Base-by-base conservation (phyloP, 176 grass and related monocot genomes). In the Zoysia japonica region DNA sequence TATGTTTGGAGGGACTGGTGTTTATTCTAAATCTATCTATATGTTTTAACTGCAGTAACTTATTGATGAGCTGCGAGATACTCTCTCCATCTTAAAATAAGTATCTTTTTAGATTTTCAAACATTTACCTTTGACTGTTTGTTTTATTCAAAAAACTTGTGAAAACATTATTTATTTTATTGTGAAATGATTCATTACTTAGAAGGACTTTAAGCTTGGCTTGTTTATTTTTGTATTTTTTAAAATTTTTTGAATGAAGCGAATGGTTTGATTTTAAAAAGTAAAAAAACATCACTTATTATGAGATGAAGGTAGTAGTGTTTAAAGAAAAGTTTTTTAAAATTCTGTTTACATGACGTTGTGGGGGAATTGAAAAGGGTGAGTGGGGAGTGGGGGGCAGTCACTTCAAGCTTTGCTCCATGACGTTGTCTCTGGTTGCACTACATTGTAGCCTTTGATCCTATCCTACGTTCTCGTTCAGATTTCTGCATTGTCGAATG, bases 11-110 rank as follows among this genome's bases (percentile, higher is more conserved):
- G 46, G 55, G 9, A 40, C 52, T 79, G 28, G 8, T 64, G 28
- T 61, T 41, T 74, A 54, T 80, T 55, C 11, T 20, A 76, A 5
- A 5, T 79, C 38, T 64, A 9, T 63, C 52, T 79, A 11, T 76
- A 70, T 28, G 53, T 88, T 52, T 20, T 63, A 36, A 70, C 54
- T 15, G n/a, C 7, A 13, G 10, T 55, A 13, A 53, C n/a, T 28
- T 60, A 7, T 28, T 60, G 19, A 9, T 19, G 7, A 9, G 7
- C 7, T 60, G 7, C n/a, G 45, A 47, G 28, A 28, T 28, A 28
- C 28, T 7, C 45, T n/a, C n/a, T n/a, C n/a, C n/a, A n/a, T n/a
- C n/a, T 28, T 28, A 28, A 28, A 28, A 28, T 0, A 28, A 28
- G 5, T 47, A 7, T 47, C 45, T 47, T 47, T 47, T 47, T 5